These are phyloP conservation scores for Hypoxylon sp. DNA, from an alignment of 2,329 filamentous ascomycete genomes.

Conservation along the genomic window DNA sequence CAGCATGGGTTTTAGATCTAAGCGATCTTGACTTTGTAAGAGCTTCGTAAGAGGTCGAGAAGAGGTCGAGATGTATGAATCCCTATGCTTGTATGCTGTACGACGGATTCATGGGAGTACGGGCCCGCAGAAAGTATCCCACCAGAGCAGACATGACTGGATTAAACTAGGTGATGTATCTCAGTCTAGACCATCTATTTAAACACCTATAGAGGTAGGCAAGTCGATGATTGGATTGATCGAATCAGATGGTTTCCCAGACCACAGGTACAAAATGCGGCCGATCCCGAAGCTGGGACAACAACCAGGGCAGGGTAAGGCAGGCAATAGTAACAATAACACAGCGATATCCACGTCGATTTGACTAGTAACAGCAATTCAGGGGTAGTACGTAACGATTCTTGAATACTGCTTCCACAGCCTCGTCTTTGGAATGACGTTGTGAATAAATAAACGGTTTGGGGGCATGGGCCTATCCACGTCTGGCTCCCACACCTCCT, in stretches of 20 bases:
- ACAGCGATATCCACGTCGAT: too few relatives aligned
- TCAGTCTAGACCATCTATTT: slow-evolving; percentile 23
- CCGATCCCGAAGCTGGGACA: slow-evolving; percentile 20
- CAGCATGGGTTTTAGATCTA: slow-evolving; percentile 32
- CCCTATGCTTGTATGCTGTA: slow-evolving; percentile 21
- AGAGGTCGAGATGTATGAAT: slow-evolving; percentile 28
- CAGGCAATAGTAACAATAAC: slow-evolving; percentile 10
- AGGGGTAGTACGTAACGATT: neutral
- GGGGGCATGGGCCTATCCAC: slow-evolving; percentile 25
- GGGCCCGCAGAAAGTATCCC: slow-evolving; percentile 14
- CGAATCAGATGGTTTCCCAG: neutral
- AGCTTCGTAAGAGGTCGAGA: too few relatives aligned
- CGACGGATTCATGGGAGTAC: slow-evolving; percentile 23
- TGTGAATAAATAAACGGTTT: slow-evolving; percentile 7
- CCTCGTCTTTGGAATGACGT: slow-evolving; percentile 25
- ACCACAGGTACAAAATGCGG: slow-evolving; percentile 5
- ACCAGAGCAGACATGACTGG: slow-evolving; percentile 11
- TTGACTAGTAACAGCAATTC: slow-evolving; percentile 10
- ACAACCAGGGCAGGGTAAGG: neutral
- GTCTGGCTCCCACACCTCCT: slow-evolving; percentile 34
- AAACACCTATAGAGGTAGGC: slow-evolving; percentile 1
- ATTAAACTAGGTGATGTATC: slow-evolving; percentile 11
- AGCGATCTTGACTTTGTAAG: slow-evolving; percentile 25
- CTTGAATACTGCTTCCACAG: slow-evolving; percentile 10
- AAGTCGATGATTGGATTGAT: slow-evolving; percentile 27